Percentiles rank a stretch among this genome's conserved stretches.
Evolutionary conservation across 306 rosid genomes (phyloP).

Genomic region (Parietaria judaica): DNA sequence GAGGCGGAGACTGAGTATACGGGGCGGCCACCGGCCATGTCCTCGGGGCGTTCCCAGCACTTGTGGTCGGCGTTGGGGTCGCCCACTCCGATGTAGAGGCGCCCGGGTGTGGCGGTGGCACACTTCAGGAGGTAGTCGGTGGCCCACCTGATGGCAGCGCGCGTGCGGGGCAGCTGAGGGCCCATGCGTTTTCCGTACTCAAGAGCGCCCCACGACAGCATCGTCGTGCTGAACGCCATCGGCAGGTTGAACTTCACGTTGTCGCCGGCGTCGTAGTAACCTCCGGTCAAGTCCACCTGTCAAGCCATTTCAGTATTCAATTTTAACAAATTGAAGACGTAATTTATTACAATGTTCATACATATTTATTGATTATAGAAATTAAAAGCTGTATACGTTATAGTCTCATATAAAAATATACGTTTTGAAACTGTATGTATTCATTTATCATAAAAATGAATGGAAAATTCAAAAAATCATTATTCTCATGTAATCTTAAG

Average conservation of each 20-base stretch:
- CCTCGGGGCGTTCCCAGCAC: slow-evolving; percentile 97
- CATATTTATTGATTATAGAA: no score
- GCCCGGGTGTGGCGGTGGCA: slow-evolving; percentile 56
- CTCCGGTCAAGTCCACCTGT: slow-evolving; percentile 85
- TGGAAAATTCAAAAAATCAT: no score
- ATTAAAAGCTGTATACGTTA: no score
- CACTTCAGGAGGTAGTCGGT: slow-evolving; percentile 72
- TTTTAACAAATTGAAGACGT: no score
- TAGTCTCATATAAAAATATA: no score
- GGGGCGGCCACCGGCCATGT: slow-evolving; percentile 60
- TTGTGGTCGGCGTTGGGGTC: slow-evolving; percentile 74
- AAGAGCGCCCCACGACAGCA: slow-evolving; percentile 77
- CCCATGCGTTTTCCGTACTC: slow-evolving; percentile 81
- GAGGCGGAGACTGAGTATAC: slow-evolving; percentile 56
- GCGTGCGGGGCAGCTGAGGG: slow-evolving; percentile 34
- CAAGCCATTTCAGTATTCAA: neutral
- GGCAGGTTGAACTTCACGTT: slow-evolving; percentile 89
- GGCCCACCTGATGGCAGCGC: slow-evolving; percentile 71
- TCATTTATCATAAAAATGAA: no score
- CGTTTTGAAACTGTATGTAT: no score
- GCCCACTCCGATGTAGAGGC: slow-evolving; percentile 82
- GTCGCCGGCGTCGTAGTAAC: slow-evolving; percentile 94
- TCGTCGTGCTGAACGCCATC: slow-evolving; percentile 83
- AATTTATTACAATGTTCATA: no score
- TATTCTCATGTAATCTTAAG: no score